A percentile compares a stretch with the other conserved stretches of the same genome.
Conservation (phyloP, 176 grass and related monocot genomes). For the Rhipidocladum racemiflorum region DNA sequence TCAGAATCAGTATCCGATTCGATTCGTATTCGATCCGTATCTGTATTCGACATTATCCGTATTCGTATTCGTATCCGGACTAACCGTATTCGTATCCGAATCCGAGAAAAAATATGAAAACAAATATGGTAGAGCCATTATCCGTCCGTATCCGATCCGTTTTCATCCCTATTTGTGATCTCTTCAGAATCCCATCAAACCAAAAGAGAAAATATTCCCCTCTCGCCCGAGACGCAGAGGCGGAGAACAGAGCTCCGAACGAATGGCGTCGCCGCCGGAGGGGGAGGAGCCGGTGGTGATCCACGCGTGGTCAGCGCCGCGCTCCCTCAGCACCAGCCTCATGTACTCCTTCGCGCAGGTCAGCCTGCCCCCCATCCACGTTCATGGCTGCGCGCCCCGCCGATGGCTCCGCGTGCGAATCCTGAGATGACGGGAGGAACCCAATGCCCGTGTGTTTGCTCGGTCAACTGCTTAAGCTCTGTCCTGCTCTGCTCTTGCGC, state of each 20-base stretch:
- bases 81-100: too few species aligned
- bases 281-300: constrained; percentile 66
- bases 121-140: too few species aligned
- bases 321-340: constrained; percentile 98
- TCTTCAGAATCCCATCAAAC: constrained; percentile 8
- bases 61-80: too few species aligned
- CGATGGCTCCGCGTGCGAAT: background rate
- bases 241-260: background rate
- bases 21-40: too few species aligned
- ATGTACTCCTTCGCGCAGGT: constrained; percentile 99
- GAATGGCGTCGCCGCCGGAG: constrained; percentile 27
- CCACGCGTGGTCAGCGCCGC: constrained; percentile 86
- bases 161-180: too few species aligned
- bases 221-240: background rate
- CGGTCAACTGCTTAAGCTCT: background rate
- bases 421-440: background rate
- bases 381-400: background rate
- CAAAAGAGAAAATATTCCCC: background rate
- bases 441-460: background rate
- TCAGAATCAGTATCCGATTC: too few species aligned
- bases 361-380: background rate
- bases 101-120: too few species aligned
- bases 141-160: too few species aligned
- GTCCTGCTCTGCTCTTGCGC: background rate
- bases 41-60: too few species aligned